Conservation (phyloP, 306 rosid genomes). For the Crotalaria pallida region DNA sequence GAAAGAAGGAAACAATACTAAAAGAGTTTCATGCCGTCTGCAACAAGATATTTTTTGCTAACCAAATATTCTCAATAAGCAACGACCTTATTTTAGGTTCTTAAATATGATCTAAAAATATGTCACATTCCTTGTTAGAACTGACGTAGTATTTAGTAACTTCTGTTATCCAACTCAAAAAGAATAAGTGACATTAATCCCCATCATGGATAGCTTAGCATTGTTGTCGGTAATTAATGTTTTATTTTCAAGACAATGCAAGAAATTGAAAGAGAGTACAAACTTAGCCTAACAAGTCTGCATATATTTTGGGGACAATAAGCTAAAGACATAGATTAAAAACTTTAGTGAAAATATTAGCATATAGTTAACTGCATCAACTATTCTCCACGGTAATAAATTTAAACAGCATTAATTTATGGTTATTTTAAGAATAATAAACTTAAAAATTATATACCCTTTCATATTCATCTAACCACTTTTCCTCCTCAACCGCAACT, state of each 20-base stretch:
- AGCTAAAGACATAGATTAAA: background rate
- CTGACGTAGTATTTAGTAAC: background rate
- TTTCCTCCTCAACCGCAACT: slow-evolving; percentile 83
- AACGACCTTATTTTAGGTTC: background rate
- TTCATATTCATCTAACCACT: slow-evolving; percentile 94
- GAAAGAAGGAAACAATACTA: background rate
- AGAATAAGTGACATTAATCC: background rate
- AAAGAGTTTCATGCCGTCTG: background rate
- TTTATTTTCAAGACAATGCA: background rate
- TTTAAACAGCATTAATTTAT: background rate
- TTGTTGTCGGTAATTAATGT: background rate
- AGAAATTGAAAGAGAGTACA: background rate
- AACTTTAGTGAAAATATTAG: background rate
- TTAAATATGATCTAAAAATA: background rate
- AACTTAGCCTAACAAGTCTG: background rate
- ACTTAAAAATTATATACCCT: slow-evolving; percentile 43
- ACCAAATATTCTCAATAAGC: background rate
- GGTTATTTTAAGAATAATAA: background rate
- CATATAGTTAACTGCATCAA: background rate
- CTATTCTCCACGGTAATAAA: background rate
- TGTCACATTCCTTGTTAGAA: background rate
- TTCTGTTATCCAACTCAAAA: background rate
- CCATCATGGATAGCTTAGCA: background rate
- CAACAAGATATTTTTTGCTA: background rate
- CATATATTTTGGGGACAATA: background rate